Percentiles rank a stretch among this genome's conserved stretches.
phyloP scores from a whole-genome alignment of 2,329 filamentous ascomycete species.

The Thermoascus crustaceus region DNA sequence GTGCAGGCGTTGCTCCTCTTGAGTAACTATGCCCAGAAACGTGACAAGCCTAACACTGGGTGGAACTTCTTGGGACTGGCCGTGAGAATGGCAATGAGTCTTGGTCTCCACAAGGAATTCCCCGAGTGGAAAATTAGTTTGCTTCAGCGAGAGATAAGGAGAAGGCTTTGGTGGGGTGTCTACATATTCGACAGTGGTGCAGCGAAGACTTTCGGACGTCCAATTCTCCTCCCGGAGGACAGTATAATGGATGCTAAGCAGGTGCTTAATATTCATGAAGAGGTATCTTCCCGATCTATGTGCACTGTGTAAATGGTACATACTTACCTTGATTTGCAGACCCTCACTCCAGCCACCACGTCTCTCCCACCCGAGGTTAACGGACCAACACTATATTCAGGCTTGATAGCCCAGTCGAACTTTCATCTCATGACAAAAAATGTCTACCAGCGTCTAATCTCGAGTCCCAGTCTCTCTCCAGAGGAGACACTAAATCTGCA shows the following conservation, averaged over 20 bases:
- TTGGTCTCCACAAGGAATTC: conserved; percentile 46
- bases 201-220: conserved; percentile 43
- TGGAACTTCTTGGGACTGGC: conserved; percentile 44
- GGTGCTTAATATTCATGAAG: conserved; percentile 39
- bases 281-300: conserved; percentile 13
- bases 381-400: conserved; percentile 36
- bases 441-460: conserved; percentile 39
- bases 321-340: conserved; percentile 12
- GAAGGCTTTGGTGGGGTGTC: conserved; percentile 36
- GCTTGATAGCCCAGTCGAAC: conserved; percentile 34
- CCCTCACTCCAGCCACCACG: conserved; percentile 29
- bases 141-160: conserved; percentile 33
- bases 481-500: conserved; percentile 35
- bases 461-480: conserved; percentile 32
- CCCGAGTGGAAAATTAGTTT: conserved; percentile 39
- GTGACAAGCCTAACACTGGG: conserved; percentile 44
- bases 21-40: conserved; percentile 44
- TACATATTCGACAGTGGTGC: conserved; percentile 44
- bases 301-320: not conserved
- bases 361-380: conserved; percentile 29
- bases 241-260: conserved; percentile 38
- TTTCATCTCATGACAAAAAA: conserved; percentile 39
- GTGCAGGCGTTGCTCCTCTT: conserved; percentile 42
- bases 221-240: conserved; percentile 38
- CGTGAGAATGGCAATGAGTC: conserved; percentile 42